Base-by-base conservation (phyloP, 2,329 filamentous ascomycete genomes). In the Bimuria novae-zelandiae region DNA sequence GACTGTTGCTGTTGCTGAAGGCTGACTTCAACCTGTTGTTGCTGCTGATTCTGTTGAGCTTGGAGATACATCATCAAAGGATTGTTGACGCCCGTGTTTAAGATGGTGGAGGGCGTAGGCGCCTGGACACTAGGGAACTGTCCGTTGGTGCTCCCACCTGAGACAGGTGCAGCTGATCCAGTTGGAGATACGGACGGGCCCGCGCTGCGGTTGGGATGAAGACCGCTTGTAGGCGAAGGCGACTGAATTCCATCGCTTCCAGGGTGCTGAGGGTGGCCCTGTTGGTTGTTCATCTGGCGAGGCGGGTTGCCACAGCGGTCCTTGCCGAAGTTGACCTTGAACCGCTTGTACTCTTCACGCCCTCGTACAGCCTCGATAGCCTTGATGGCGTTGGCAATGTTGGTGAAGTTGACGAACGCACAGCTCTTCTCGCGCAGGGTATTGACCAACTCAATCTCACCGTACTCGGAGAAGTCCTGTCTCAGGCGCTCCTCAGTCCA, bases 301-400 rank as follows among this genome's bases (percentile, higher is more conserved):
- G 94, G 94, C 47, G 94, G 89, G 77, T 99, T 99, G 62, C 94
- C 94, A 68, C 94, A 99, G 51, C 94, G 87, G 72, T 99, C 94
- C 80, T 99, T 99, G 76, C 94, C 94, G 72, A 99, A 99, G 80
- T 99, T 99, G 74, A 99, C 93, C 83, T 99, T 99, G 86, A 99
- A 99, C 67, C 94, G 86, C 76, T 87, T 90, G 82, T 99, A 99
- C 70, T 99, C 94, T 37, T 97, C 94, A 71, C 92, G 92, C 69
- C 92, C 89, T 52, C 94, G 87, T 60, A 99, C 87, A 19, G 92
- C 94, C 77, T 99, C 94, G 61, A 99, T 99, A 1, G 94, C 94
- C 80, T 99, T 99, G 81, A 99, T 99, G 45, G 94, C 94, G 67
- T 99, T 99, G 71, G 94, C 94, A 72, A 99, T 99, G 79, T 99